A percentile compares a stretch with the other conserved stretches of the same genome.
These are phyloP conservation scores for Prunus davidiana DNA, from an alignment of 306 rosid genomes.

Conservation along the genomic window DNA sequence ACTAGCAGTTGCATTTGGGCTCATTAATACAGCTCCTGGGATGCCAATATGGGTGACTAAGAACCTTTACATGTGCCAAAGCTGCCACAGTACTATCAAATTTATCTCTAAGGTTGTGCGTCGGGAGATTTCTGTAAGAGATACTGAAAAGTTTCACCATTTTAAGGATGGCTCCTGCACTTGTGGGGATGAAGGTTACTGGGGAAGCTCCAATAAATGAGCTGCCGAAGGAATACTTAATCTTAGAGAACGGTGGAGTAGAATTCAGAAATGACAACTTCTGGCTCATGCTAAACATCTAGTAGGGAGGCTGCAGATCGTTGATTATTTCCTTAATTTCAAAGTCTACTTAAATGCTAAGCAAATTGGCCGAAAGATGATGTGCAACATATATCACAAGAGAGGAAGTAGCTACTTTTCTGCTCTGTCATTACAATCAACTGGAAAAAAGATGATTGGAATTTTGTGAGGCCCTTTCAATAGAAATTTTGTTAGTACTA, in stretches of 20 bases:
- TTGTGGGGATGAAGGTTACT: conserved; percentile 75
- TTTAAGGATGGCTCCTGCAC: conserved; percentile 87
- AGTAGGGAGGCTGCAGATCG: neutral
- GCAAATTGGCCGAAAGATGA: neutral
- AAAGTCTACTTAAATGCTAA: neutral
- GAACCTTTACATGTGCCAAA: conserved; percentile 82
- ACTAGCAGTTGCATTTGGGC: conserved; percentile 71
- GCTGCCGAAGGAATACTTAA: conserved; percentile 22
- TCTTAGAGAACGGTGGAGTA: neutral
- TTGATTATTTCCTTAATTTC: too few relatives aligned
- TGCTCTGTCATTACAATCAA: neutral
- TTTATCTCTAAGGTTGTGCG: conserved; percentile 74
- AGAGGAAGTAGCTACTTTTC: neutral
- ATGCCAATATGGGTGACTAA: conserved; percentile 81
- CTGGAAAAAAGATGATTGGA: neutral
- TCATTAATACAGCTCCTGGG: conserved; percentile 80
- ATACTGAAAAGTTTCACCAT: conserved; percentile 77
- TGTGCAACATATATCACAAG: neutral
- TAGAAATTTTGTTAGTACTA: neutral
- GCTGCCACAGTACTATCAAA: conserved; percentile 66
- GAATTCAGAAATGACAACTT: conserved; percentile 13
- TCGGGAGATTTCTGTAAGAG: conserved; percentile 79
- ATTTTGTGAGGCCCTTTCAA: neutral
- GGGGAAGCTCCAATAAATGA: conserved; percentile 26
- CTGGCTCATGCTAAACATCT: conserved; percentile 1